A percentile compares a stretch with the other conserved stretches of the same genome.
phyloP scores from a whole-genome alignment of 352 stramenopile species.

The Phytopythium chamaehyphon region DNA sequence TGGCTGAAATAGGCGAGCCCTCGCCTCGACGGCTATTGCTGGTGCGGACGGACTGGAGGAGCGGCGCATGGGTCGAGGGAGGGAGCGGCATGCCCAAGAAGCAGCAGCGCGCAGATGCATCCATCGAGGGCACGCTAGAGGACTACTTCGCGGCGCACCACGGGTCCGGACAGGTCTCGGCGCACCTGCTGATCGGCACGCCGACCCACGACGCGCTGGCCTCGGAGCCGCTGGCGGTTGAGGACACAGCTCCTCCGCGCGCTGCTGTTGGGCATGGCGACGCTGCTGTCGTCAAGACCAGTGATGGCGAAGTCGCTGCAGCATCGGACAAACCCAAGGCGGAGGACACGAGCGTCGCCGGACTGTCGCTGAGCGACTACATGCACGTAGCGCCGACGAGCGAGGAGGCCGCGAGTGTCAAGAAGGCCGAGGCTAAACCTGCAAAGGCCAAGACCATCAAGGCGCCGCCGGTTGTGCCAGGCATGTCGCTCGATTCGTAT shows the following conservation, averaged over 20 bases:
- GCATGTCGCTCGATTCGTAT: constrained; percentile 66
- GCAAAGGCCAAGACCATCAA: constrained; percentile 14
- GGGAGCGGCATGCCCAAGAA: constrained; percentile 2
- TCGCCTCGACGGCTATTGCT: too few relatives aligned
- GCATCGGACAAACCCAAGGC: constrained; percentile 5
- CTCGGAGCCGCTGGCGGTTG: constrained; percentile 24
- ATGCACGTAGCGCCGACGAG: constrained; percentile 38
- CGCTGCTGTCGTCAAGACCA: constrained; percentile 24
- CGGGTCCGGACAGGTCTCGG: constrained; percentile 32
- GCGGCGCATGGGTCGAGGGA: not conserved
- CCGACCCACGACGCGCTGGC: constrained; percentile 49
- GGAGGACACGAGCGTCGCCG: constrained; percentile 23
- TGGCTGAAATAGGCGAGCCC: too few relatives aligned
- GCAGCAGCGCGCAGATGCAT: not conserved
- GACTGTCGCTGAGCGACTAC: constrained; percentile 57
- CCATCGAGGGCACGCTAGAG: constrained; percentile 19
- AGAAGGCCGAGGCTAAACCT: constrained; percentile 8
- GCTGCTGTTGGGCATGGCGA: constrained; percentile 10
- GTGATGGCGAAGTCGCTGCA: constrained; percentile 9
- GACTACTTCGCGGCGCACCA: constrained; percentile 30
- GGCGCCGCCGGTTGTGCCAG: constrained; percentile 25
- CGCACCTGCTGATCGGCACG: constrained; percentile 52
- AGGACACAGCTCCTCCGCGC: constrained; percentile 1
- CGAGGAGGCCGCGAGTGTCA: constrained; percentile 3
- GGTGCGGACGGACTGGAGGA: too few relatives aligned